These are phyloP conservation scores for Psophocarpus tetragonolobus DNA, from an alignment of 306 rosid species.

Conservation along the genomic window DNA sequence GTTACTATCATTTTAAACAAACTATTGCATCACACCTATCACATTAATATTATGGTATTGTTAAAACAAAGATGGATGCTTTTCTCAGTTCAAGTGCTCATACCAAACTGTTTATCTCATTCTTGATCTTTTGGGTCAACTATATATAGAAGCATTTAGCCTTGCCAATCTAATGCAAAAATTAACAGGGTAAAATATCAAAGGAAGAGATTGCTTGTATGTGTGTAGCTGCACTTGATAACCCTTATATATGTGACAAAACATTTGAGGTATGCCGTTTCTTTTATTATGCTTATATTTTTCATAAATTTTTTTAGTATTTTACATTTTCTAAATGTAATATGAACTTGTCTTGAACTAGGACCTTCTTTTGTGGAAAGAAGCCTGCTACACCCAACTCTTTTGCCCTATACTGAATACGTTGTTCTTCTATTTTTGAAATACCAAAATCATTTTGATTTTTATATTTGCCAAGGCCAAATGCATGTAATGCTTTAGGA, in stretches of 20 bases:
- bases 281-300: not conserved
- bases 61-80: conserved; percentile 2
- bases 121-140: not conserved
- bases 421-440: not conserved
- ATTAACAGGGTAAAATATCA: conserved; percentile 79
- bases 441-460: not conserved
- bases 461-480: not conserved
- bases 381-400: not conserved
- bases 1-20: too few relatives aligned
- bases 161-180: conserved; percentile 24
- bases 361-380: not conserved
- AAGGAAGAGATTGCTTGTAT: conserved; percentile 87
- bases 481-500: not conserved
- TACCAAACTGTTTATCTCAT: conserved; percentile 1
- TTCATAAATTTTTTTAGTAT: not conserved
- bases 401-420: not conserved
- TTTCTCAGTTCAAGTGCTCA: conserved; percentile 3
- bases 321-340: conserved; percentile 1
- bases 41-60: conserved; percentile 85
- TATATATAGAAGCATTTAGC: not conserved
- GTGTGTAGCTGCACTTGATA: conserved; percentile 86
- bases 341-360: not conserved
- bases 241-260: conserved; percentile 72
- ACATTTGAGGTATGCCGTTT: conserved; percentile 75
- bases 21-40: too few relatives aligned